These are phyloP conservation scores for Colletotrichum phormii DNA, from an alignment of 2,329 filamentous ascomycete species.

Conservation along the genomic window DNA sequence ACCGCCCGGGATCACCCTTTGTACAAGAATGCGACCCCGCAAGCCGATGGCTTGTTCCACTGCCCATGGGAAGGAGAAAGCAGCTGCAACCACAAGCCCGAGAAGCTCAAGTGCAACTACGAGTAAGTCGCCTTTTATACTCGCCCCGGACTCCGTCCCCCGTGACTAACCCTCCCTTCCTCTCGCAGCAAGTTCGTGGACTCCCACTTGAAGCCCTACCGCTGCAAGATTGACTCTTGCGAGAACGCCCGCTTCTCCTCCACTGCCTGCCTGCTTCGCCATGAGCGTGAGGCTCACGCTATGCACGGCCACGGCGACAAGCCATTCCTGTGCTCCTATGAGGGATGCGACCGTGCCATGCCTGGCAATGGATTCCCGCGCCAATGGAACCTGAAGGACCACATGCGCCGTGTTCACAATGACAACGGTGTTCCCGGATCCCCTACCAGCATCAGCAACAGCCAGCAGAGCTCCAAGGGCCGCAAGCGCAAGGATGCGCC, in stretches of 20 bases:
- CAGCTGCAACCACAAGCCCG: slow-evolving; percentile 87
- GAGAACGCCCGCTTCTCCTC: slow-evolving; percentile 92
- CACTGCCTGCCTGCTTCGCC: slow-evolving; percentile 91
- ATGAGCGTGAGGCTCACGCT: slow-evolving; percentile 95
- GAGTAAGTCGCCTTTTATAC: slow-evolving; percentile 73
- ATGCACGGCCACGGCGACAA: slow-evolving; percentile 96
- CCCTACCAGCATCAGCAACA: slow-evolving; percentile 44
- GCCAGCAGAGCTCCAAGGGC: slow-evolving; percentile 57
- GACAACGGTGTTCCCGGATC: slow-evolving; percentile 62
- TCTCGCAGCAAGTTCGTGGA: slow-evolving; percentile 89
- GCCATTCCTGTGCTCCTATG: slow-evolving; percentile 88
- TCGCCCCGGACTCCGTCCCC: neutral
- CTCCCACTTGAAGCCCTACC: slow-evolving; percentile 95
- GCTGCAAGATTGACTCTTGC: slow-evolving; percentile 88
- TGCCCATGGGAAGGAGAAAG: slow-evolving; percentile 84
- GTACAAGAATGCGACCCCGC: slow-evolving; percentile 74
- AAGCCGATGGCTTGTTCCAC: slow-evolving; percentile 86
- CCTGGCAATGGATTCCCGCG: slow-evolving; percentile 91
- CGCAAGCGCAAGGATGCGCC: slow-evolving; percentile 69
- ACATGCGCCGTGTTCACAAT: slow-evolving; percentile 95
- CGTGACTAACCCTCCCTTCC: slow-evolving; percentile 42
- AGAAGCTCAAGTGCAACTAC: slow-evolving; percentile 99
- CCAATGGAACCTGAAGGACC: slow-evolving; percentile 95
- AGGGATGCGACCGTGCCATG: slow-evolving; percentile 86
- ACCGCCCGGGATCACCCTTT: slow-evolving; percentile 74